Conservation (phyloP, 257 asterid species). For the Primulina eburnea region DNA sequence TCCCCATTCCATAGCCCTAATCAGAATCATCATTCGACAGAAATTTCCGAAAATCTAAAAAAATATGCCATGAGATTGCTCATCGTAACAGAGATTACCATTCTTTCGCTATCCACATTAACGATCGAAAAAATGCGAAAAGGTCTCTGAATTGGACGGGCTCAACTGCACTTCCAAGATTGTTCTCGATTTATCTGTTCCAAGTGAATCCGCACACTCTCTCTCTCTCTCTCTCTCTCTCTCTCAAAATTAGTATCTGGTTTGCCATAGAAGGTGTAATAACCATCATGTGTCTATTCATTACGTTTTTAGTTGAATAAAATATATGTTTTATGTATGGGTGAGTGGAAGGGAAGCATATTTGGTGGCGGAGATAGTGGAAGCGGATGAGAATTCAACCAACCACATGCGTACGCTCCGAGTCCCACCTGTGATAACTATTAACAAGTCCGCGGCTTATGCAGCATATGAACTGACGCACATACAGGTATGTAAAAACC, state of each 20-base stretch:
- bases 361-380: constrained; percentile 91
- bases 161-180: constrained; percentile 82
- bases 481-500: constrained; percentile 51
- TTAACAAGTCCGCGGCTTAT: constrained; percentile 82
- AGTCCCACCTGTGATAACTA: constrained; percentile 72
- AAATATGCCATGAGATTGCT: constrained; percentile 35
- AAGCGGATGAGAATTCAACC: constrained; percentile 84
- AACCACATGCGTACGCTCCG: constrained; percentile 77
- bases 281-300: background rate
- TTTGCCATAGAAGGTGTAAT: background rate
- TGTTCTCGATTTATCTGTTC: constrained; percentile 78
- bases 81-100: constrained; percentile 20
- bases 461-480: constrained; percentile 76
- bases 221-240: background rate
- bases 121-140: constrained; percentile 77
- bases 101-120: constrained; percentile 44
- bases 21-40: background rate
- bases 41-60: constrained; percentile 11
- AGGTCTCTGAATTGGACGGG: constrained; percentile 43
- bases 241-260: no score
- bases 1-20: background rate
- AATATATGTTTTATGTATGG: background rate
- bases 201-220: constrained; percentile 67
- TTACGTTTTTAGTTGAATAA: background rate
- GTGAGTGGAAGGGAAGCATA: constrained; percentile 86